Evolutionary conservation across 495 filamentous ascomycete genomes (phyloP).

Genomic region (Aspergillus olivimuriae): DNA sequence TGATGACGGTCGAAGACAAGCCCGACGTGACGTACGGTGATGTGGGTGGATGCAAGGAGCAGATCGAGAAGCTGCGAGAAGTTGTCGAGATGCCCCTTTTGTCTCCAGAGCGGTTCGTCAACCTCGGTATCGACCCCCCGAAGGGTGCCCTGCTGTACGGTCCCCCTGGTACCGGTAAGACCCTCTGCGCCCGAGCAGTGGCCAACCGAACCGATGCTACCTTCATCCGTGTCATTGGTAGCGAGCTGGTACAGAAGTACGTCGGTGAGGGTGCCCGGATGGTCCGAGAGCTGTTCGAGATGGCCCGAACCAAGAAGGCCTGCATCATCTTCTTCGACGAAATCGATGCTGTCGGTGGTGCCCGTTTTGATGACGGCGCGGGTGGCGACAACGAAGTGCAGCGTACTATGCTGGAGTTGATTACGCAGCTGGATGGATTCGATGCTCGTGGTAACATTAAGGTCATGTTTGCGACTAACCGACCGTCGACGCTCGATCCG

Average conservation of each 20-base stretch:
- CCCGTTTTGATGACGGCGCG: constrained; percentile 97
- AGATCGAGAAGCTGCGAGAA: constrained; percentile 97
- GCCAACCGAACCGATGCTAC: constrained; percentile 97
- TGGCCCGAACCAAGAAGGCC: constrained; percentile 98
- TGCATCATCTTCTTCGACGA: constrained; percentile 99
- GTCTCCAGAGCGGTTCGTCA: constrained; percentile 94
- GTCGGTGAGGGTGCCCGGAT: constrained; percentile 96
- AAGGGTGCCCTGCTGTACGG: constrained; percentile 97
- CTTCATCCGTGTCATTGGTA: constrained; percentile 97
- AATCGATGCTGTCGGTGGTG: constrained; percentile 94
- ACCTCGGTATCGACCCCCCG: constrained; percentile 94
- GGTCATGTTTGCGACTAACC: constrained; percentile 99
- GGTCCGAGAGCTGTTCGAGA: constrained; percentile 98
- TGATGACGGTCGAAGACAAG: constrained; percentile 99
- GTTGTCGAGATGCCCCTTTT: constrained; percentile 97
- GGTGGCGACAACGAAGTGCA: constrained; percentile 99
- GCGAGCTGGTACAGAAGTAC: constrained; percentile 96
- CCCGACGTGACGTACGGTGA: constrained; percentile 98
- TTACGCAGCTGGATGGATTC: constrained; percentile 97
- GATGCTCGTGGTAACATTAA: constrained; percentile 98
- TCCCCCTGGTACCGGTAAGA: constrained; percentile 96
- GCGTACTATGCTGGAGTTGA: constrained; percentile 96
- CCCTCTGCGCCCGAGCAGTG: constrained; percentile 92
- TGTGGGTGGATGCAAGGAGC: constrained; percentile 98
- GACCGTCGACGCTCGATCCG: constrained; percentile 91